Conservation (phyloP, 2,329 filamentous ascomycete genomes). For the Chaetothyriales sp. region DNA sequence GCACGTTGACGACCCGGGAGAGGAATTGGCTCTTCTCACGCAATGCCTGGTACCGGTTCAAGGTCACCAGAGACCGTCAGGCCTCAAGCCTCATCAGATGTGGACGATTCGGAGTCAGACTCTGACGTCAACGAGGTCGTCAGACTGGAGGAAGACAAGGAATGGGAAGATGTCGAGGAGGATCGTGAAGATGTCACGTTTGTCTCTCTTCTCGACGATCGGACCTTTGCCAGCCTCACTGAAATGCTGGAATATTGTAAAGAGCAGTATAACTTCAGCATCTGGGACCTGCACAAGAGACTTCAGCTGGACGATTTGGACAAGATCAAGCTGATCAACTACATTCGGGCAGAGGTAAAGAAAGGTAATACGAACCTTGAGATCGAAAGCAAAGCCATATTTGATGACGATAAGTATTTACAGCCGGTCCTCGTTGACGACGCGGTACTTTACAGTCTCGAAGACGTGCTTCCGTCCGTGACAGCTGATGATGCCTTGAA, state of each 20-base stretch:
- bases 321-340: conserved; percentile 61
- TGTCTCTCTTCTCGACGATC: conserved; percentile 52
- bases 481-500: conserved; percentile 18
- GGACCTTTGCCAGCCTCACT: conserved; percentile 47
- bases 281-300: conserved; percentile 42
- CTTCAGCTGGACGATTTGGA: conserved; percentile 55
- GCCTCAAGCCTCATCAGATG: background rate
- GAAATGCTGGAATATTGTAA: conserved; percentile 57
- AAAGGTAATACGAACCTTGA: conserved; percentile 34
- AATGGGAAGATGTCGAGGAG: conserved; percentile 48
- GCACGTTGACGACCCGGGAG: background rate
- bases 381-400: conserved; percentile 44
- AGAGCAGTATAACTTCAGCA: conserved; percentile 51
- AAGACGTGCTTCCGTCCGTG: conserved; percentile 48
- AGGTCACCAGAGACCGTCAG: background rate
- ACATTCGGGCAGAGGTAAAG: conserved; percentile 35
- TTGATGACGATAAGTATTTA: conserved; percentile 67
- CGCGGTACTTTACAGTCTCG: conserved; percentile 70
- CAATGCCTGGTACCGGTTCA: background rate
- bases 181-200: conserved; percentile 44
- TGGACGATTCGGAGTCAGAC: background rate
- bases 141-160: conserved; percentile 28
- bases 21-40: background rate
- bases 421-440: conserved; percentile 80
- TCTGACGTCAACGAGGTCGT: background rate